These are phyloP conservation scores for Claviceps paspali DNA, from an alignment of 2,329 filamentous ascomycete genomes.

Conservation along the genomic window DNA sequence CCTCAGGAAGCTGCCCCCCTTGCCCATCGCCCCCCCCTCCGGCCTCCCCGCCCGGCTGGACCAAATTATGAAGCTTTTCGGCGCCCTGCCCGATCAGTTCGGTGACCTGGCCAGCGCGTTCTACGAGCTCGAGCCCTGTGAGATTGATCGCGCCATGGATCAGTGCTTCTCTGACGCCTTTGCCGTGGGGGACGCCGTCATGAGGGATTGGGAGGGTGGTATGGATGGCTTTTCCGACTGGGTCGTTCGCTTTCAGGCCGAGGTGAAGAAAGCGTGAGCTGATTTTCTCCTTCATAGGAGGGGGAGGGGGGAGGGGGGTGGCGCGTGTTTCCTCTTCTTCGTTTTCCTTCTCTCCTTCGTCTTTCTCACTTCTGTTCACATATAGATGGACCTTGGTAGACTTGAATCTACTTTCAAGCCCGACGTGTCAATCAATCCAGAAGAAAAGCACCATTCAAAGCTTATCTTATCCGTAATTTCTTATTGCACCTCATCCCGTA, in stretches of 20 bases:
- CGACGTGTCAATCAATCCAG: too few species aligned
- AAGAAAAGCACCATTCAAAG: too few species aligned
- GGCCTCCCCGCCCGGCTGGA: slow-evolving; percentile 33
- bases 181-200: slow-evolving; percentile 37
- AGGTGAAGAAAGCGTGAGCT: slow-evolving; percentile 32
- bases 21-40: slow-evolving; percentile 15
- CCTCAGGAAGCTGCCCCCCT: slow-evolving; percentile 40
- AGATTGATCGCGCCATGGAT: slow-evolving; percentile 43
- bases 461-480: too few species aligned
- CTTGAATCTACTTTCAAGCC: too few species aligned
- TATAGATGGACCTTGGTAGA: too few species aligned
- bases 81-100: slow-evolving; percentile 48
- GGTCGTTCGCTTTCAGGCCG: slow-evolving; percentile 43
- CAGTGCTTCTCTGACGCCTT: slow-evolving; percentile 46
- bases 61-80: slow-evolving; percentile 38
- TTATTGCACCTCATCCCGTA: too few species aligned
- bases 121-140: slow-evolving; percentile 48
- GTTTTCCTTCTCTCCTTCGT: too few species aligned
- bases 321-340: too few species aligned
- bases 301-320: too few species aligned
- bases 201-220: slow-evolving; percentile 44
- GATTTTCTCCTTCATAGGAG: too few species aligned
- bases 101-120: slow-evolving; percentile 58
- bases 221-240: slow-evolving; percentile 68
- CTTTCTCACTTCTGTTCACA: too few species aligned